Conservation (phyloP, 257 asterid species). For the Solanum peruvianum region DNA sequence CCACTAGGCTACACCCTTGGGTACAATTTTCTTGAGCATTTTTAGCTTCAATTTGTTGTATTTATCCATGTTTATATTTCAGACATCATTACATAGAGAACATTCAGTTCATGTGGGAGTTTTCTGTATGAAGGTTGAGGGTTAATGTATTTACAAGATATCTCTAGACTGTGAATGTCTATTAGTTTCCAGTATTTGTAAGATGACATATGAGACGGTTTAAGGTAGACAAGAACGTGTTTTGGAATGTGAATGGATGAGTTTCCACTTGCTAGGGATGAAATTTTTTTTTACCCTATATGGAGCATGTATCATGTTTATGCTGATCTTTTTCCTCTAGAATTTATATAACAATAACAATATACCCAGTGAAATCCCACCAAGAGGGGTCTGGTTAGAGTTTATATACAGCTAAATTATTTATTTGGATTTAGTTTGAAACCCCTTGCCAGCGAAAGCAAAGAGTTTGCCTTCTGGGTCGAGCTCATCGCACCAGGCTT, state of each 20-base stretch:
- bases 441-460: too few relatives aligned
- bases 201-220: not conserved
- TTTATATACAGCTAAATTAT: not conserved
- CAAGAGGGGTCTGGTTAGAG: not conserved
- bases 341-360: not conserved
- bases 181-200: not conserved
- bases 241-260: not conserved
- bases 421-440: not conserved
- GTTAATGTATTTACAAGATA: not conserved
- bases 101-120: not conserved
- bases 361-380: not conserved
- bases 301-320: not conserved
- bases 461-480: too few relatives aligned
- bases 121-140: not conserved
- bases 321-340: not conserved
- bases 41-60: not conserved
- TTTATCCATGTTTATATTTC: not conserved
- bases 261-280: not conserved
- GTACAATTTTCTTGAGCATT: not conserved
- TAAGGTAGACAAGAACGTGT: not conserved
- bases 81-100: not conserved
- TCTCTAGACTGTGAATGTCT: not conserved
- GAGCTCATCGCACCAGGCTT: too few relatives aligned
- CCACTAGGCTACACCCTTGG: not conserved
- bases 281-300: not conserved